These are phyloP conservation scores for Ogataea thermomethanolica DNA, from an alignment of 805 yeast species.

Conservation along the genomic window DNA sequence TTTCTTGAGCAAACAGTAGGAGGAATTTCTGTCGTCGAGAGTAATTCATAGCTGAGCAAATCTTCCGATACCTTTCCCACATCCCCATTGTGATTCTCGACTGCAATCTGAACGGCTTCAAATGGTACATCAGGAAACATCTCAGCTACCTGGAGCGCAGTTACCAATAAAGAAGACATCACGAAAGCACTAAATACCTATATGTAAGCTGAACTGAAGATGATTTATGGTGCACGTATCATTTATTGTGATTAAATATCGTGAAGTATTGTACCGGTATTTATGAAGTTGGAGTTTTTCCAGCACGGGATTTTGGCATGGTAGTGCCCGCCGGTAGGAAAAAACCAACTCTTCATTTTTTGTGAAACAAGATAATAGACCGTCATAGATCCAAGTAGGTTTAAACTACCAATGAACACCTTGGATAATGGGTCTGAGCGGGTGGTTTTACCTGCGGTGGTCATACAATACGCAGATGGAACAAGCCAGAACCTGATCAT, in stretches of 20 bases:
- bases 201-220: neutral
- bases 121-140: conserved; percentile 45
- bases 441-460: conserved; percentile 29
- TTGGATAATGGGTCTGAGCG: conserved; percentile 20
- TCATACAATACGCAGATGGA: conserved; percentile 31
- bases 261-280: no score
- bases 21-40: neutral
- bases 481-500: conserved; percentile 27
- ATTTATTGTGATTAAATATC: no score
- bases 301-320: no score
- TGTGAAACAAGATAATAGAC: conserved; percentile 3
- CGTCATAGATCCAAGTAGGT: neutral
- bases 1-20: neutral
- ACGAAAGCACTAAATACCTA: neutral
- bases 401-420: conserved; percentile 6
- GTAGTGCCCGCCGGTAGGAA: conserved; percentile 2
- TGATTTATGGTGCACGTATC: no score
- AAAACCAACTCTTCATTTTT: conserved; percentile 6
- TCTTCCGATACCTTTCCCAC: conserved; percentile 32
- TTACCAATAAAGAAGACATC: conserved; percentile 1
- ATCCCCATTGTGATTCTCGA: conserved; percentile 32
- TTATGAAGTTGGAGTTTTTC: no score
- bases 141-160: conserved; percentile 25
- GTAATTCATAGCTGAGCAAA: conserved; percentile 26
- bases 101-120: conserved; percentile 29